Conservation (phyloP, 805 yeast genomes). For the Maudiozyma bulderi region DNA sequence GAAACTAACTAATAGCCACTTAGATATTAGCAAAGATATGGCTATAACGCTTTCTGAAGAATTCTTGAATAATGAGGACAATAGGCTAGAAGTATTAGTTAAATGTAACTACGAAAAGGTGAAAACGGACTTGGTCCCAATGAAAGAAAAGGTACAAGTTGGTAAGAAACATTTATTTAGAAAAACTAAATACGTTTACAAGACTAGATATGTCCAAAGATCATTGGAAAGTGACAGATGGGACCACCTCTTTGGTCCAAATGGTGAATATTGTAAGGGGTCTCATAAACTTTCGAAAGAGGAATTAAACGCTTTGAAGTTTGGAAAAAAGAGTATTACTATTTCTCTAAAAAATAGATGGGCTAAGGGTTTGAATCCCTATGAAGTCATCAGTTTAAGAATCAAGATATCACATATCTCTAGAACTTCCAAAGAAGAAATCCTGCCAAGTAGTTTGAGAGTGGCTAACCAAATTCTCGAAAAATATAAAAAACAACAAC, state of each 20-base stretch:
- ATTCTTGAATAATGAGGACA: constrained; percentile 7
- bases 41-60: constrained; percentile 44
- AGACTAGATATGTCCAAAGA: constrained; percentile 40
- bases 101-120: constrained; percentile 47
- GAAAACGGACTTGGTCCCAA: constrained; percentile 44
- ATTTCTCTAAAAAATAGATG: constrained; percentile 54
- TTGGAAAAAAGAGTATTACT: constrained; percentile 3
- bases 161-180: constrained; percentile 24
- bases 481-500: constrained; percentile 30
- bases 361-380: constrained; percentile 42
- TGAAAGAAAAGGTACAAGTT: constrained; percentile 45
- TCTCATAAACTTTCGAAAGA: constrained; percentile 37
- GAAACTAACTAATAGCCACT: constrained; percentile 18
- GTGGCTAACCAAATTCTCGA: constrained; percentile 37
- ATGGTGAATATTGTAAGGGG: constrained; percentile 82
- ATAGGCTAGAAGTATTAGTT: constrained; percentile 61
- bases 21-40: constrained; percentile 50
- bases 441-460: constrained; percentile 58
- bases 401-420: constrained; percentile 63
- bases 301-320: constrained; percentile 10
- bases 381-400: constrained; percentile 53
- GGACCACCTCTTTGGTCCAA: constrained; percentile 57
- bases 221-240: constrained; percentile 46
- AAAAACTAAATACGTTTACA: constrained; percentile 30
- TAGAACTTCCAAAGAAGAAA: constrained; percentile 48